Evolutionary conservation across 1,139 yeast genomes (phyloP).

Genomic region (Debaryomycetaceae sp.): DNA sequence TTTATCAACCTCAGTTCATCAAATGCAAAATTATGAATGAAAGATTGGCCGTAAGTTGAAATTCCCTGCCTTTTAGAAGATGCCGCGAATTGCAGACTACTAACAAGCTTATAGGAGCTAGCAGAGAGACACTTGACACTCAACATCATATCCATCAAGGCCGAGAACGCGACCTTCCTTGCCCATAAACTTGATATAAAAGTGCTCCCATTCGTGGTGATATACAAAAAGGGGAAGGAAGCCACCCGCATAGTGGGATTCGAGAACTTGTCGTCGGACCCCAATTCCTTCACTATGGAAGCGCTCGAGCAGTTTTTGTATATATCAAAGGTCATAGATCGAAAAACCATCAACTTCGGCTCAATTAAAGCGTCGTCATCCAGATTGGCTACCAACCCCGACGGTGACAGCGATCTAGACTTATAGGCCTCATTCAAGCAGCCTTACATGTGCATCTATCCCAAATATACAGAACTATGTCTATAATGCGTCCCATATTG

Average conservation of each 20-base stretch:
- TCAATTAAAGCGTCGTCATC: constrained; percentile 11
- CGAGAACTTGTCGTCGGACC: constrained; percentile 48
- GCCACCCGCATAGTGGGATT: constrained; percentile 63
- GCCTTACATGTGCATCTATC: not conserved
- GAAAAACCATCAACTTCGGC: constrained; percentile 30
- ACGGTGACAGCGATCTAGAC: constrained; percentile 19
- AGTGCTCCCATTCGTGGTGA: constrained; percentile 67
- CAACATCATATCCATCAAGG: constrained; percentile 56
- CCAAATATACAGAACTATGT: not conserved
- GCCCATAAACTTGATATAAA: constrained; percentile 59
- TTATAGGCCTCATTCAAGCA: constrained; percentile 3
- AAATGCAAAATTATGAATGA: constrained; percentile 61
- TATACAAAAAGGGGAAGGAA: constrained; percentile 62
- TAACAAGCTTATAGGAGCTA: constrained; percentile 19
- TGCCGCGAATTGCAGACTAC: constrained; percentile 2
- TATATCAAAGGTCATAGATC: constrained; percentile 25
- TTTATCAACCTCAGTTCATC: constrained; percentile 57
- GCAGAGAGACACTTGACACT: constrained; percentile 60
- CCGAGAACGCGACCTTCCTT: constrained; percentile 67
- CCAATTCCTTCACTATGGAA: constrained; percentile 28
- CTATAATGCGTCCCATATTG: not conserved
- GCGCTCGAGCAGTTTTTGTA: constrained; percentile 46
- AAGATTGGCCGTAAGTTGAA: constrained; percentile 25
- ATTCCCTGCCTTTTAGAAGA: not conserved
- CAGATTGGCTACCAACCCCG: constrained; percentile 11